These are phyloP conservation scores for Naumovozyma baii DNA, from an alignment of 805 yeast genomes.

Conservation along the genomic window DNA sequence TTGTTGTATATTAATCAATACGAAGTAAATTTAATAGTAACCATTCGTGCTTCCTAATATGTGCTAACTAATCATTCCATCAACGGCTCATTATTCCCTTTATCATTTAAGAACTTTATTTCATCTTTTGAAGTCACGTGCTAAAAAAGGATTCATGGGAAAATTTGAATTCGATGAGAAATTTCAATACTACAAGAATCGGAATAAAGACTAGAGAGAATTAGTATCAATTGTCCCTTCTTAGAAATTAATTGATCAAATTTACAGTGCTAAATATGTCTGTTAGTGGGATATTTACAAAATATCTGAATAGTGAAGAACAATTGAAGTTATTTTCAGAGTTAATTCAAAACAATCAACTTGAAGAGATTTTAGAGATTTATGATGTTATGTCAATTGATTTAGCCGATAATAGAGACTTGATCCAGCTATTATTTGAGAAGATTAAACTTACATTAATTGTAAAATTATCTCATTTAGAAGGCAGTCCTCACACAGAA, in stretches of 20 bases:
- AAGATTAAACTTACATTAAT: not conserved
- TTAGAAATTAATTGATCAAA: no score
- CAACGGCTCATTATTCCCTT: not conserved
- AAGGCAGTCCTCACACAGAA: not conserved
- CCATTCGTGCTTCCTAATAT: not conserved
- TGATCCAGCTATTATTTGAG: not conserved
- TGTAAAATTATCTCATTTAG: not conserved
- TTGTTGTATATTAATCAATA: not conserved
- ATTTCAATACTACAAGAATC: no score
- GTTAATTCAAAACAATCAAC: not conserved
- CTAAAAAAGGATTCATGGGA: no score
- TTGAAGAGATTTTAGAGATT: constrained; percentile 1
- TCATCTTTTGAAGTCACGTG: no score
- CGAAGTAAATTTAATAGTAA: not conserved
- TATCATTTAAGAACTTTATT: no score
- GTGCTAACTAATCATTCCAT: not conserved
- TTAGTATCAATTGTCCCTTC: no score
- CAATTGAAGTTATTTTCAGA: not conserved
- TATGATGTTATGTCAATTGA: constrained; percentile 1
- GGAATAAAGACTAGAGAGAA: no score
- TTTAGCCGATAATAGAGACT: not conserved
- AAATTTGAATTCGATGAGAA: not conserved
- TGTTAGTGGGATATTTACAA: not conserved
- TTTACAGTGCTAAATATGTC: not conserved
- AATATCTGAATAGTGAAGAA: not conserved